Percentiles rank a stretch among this genome's conserved stretches.
phyloP scores from a whole-genome alignment of 495 filamentous ascomycete genomes.

The Podospora tetraspora region DNA sequence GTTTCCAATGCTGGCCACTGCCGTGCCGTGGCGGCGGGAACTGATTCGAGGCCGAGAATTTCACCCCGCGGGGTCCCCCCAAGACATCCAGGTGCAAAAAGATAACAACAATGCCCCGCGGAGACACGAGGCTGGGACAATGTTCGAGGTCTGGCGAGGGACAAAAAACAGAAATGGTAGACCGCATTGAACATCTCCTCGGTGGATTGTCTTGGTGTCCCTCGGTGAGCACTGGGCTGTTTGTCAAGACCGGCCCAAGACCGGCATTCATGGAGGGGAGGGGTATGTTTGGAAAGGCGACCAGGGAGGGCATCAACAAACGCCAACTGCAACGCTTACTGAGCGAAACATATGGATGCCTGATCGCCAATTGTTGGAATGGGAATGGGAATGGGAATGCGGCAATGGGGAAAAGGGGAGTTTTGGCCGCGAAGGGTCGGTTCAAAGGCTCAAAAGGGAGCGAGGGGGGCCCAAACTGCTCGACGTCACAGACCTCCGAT shows the following conservation, averaged over 20 bases:
- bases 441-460: background rate
- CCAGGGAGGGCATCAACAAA: background rate
- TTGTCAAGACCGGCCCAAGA: background rate
- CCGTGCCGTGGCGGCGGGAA: background rate
- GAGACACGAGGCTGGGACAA: background rate
- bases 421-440: background rate
- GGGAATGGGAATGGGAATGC: background rate
- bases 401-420: background rate
- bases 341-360: slow-evolving; percentile 9
- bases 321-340: slow-evolving; percentile 3
- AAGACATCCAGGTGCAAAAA: background rate
- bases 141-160: background rate
- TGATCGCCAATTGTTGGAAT: slow-evolving; percentile 1
- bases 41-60: background rate
- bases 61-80: slow-evolving; percentile 1
- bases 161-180: background rate
- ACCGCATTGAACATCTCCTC: background rate
- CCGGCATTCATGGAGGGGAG: background rate
- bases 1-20: background rate
- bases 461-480: slow-evolving; percentile 6
- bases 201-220: background rate
- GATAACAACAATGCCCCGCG: background rate
- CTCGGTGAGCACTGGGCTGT: background rate
- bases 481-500: slow-evolving; percentile 7
- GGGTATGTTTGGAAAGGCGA: background rate